A percentile compares a stretch with the other conserved stretches of the same genome.
Evolutionary conservation across 768 basidiomycete genomes (phyloP).

Genomic region (Hemileccinum rubropunctum): DNA sequence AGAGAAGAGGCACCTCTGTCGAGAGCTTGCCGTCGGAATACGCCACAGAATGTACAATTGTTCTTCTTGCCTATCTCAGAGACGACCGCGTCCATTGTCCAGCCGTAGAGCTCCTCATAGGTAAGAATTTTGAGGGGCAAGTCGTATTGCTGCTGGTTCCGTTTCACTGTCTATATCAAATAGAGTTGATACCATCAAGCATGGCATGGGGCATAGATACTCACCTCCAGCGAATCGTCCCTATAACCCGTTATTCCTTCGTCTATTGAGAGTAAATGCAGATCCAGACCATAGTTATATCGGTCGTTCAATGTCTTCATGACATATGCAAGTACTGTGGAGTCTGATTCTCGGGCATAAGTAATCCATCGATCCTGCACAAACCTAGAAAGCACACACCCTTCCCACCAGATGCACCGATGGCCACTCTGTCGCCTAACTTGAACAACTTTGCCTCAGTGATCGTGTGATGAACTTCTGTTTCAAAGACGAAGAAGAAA

Average conservation of each 20-base stretch:
- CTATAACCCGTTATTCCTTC: slow-evolving; percentile 98
- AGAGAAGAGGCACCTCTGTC: slow-evolving; percentile 91
- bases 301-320: slow-evolving; percentile 95
- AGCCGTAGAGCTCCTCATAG: slow-evolving; percentile 95
- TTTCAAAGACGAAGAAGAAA: slow-evolving; percentile 97
- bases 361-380: not conserved
- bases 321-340: slow-evolving; percentile 95
- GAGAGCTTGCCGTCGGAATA: slow-evolving; percentile 93
- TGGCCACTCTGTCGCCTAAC: slow-evolving; percentile 89
- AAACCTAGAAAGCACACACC: slow-evolving; percentile 44
- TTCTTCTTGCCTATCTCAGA: slow-evolving; percentile 95
- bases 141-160: slow-evolving; percentile 92
- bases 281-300: slow-evolving; percentile 86
- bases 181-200: slow-evolving; percentile 3
- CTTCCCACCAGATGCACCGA: slow-evolving; percentile 98
- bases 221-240: slow-evolving; percentile 93
- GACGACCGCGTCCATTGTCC: slow-evolving; percentile 99
- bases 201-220: slow-evolving; percentile 6
- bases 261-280: slow-evolving; percentile 94
- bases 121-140: slow-evolving; percentile 95
- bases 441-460: slow-evolving; percentile 79
- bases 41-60: slow-evolving; percentile 99
- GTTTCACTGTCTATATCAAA: slow-evolving; percentile 81
- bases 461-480: slow-evolving; percentile 97
- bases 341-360: slow-evolving; percentile 54